Evolutionary conservation across 768 basidiomycete species (phyloP).

Genomic region (Leccinellum albellum): DNA sequence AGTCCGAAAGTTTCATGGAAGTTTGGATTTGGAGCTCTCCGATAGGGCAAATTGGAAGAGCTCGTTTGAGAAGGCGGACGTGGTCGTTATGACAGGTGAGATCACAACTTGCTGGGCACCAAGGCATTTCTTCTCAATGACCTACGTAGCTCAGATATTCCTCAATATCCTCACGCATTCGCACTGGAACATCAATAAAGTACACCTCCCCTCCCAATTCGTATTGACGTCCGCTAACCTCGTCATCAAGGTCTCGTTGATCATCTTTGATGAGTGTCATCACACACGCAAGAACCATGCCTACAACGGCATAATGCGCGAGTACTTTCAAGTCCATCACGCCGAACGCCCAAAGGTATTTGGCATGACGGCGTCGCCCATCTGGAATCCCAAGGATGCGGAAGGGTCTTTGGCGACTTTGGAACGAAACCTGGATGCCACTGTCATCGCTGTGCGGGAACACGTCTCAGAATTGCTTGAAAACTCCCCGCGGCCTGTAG

Average conservation of each 20-base stretch:
- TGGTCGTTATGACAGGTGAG: slow-evolving; percentile 83
- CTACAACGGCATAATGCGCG: slow-evolving; percentile 55
- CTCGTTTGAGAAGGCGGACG: slow-evolving; percentile 61
- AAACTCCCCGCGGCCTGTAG: slow-evolving; percentile 61
- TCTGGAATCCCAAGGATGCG: slow-evolving; percentile 76
- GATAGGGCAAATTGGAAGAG: slow-evolving; percentile 63
- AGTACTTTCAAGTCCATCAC: slow-evolving; percentile 46
- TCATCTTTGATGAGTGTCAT: slow-evolving; percentile 59
- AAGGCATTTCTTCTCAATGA: slow-evolving; percentile 1
- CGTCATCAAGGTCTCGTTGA: slow-evolving; percentile 44
- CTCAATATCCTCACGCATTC: slow-evolving; percentile 78
- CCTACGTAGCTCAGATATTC: slow-evolving; percentile 68
- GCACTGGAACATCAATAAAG: slow-evolving; percentile 69
- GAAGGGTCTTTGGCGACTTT: slow-evolving; percentile 56
- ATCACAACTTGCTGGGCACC: background rate
- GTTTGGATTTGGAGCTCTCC: slow-evolving; percentile 65
- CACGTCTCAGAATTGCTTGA: slow-evolving; percentile 61
- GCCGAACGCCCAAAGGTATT: slow-evolving; percentile 73
- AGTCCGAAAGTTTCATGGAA: slow-evolving; percentile 67
- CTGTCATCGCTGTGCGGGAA: slow-evolving; percentile 69
- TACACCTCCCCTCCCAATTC: slow-evolving; percentile 13
- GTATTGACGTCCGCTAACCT: background rate
- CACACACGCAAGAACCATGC: slow-evolving; percentile 55
- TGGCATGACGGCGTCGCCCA: slow-evolving; percentile 89
- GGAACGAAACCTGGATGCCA: slow-evolving; percentile 70